Conservation (phyloP, 1,139 yeast genomes). For the Entelexis sorbosivorans region DNA sequence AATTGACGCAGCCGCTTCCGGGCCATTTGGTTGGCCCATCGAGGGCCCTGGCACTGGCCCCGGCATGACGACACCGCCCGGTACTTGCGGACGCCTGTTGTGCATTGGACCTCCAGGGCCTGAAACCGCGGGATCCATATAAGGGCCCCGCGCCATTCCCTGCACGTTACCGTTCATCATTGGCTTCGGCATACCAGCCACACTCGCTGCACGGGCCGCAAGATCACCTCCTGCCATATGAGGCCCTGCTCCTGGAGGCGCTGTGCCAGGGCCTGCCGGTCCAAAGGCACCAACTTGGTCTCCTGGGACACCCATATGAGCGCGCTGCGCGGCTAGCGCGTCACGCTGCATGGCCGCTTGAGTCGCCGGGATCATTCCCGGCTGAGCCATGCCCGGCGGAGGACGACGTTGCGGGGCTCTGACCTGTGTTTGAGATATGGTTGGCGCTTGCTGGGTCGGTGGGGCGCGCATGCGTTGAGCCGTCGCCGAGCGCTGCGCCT, state of each 20-base stretch:
- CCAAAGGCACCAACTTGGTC: neutral
- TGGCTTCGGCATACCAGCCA: neutral
- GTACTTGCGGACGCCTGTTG: neutral
- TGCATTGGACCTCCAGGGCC: neutral
- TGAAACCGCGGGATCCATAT: neutral
- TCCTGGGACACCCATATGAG: neutral
- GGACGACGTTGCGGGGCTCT: conserved; percentile 3
- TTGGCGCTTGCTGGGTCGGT: conserved; percentile 1
- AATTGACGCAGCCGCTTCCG: neutral
- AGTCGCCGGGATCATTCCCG: neutral
- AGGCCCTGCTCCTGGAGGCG: neutral
- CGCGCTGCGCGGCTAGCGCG: neutral
- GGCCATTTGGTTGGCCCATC: neutral
- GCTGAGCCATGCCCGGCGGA: neutral
- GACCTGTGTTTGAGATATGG: neutral
- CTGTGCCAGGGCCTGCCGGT: neutral
- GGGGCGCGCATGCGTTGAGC: neutral
- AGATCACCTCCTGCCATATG: neutral
- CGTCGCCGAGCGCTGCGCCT: neutral
- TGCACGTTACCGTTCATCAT: neutral
- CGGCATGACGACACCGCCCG: neutral
- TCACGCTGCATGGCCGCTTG: conserved; percentile 2
- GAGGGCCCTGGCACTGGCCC: neutral
- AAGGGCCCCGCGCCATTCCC: neutral
- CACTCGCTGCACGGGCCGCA: neutral